Evolutionary conservation across 2,329 filamentous ascomycete species (phyloP).

Genomic region (Cladophialophora immunda): DNA sequence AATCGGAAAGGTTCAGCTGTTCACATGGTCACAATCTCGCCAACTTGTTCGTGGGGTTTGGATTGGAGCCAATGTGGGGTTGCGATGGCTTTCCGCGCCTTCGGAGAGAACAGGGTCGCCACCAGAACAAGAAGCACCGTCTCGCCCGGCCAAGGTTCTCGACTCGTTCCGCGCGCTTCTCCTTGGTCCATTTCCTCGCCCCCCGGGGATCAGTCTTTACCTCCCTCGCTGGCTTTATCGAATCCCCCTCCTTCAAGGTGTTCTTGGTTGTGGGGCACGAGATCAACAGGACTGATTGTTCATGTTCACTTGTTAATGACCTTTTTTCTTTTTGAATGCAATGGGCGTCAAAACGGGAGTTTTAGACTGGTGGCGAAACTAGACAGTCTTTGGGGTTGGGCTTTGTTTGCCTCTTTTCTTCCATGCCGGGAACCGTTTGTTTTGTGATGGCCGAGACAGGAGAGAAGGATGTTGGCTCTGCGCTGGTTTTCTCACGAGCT

Average conservation of each 20-base stretch:
- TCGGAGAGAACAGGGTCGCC: slow-evolving; percentile 2
- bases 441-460: too few species aligned
- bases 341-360: neutral
- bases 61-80: neutral
- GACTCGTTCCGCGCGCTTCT: neutral
- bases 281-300: neutral
- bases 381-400: neutral
- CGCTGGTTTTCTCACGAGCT: too few species aligned
- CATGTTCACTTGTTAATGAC: neutral
- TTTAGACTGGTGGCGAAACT: neutral
- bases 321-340: neutral
- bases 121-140: neutral
- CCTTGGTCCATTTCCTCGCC: neutral
- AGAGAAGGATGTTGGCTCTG: too few species aligned
- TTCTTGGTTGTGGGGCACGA: neutral
- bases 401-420: too few species aligned
- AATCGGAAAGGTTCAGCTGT: neutral
- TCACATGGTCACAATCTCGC: neutral
- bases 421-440: neutral
- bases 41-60: slow-evolving; percentile 2
- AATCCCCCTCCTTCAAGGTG: neutral
- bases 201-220: neutral
- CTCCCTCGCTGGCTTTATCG: neutral
- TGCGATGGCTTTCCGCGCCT: neutral
- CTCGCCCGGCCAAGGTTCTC: neutral